Evolutionary conservation across 352 stramenopile species (phyloP), one percentile per base, ranked within the genome.

Genomic region (Halophytophthora polymorphica): DNA sequence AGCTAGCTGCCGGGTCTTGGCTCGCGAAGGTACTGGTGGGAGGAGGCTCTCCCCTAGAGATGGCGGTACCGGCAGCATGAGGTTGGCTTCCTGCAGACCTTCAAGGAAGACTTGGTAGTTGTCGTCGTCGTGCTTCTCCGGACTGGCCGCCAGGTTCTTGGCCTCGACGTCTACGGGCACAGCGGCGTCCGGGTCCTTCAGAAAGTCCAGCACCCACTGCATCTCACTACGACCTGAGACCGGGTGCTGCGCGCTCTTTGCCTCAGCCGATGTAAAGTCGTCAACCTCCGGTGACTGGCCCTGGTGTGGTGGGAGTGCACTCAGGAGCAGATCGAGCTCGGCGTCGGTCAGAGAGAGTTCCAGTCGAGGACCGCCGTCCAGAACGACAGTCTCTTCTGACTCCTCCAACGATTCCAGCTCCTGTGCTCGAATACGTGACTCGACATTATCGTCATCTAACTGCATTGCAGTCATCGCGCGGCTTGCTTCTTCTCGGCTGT

Each of bases 81-180:
- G 40, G 25, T 86, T 85, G 12, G 71, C 75, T 0, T 86, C 61
- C 11, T 66, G 56, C 28, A 87, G 64, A 29, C 83, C 71, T 36
- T 82, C 73, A 13, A 89, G 38, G 33, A 89, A 89, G 37, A 70
- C 71, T 49, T 89, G 76, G 60, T 84, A 87, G 64, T 87, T 85
- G 56, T 89, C 78, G 35, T 89, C 75, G 2, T 87, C 69, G 19
- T 69, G 43, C 36, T 71, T 71, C 37, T 76, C 66, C 11, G 45
- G 28, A 17, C 42, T 64, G n/a, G 46, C 57, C 17, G 82, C 36
- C 41, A 87, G 50, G 47, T 72, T 66, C 44, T 87, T 89, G 19
- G 75, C 73, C 22, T 87, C 76, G 2, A 53, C 64, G 39, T 89
- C 78, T 3, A 68, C 59, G 18, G 58, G 56, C 13, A 71, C 78